Percentiles rank a stretch among this genome's conserved stretches.
Evolutionary conservation across 441 rosid genomes (phyloP).

Genomic region (Populus trichocarpa): DNA sequence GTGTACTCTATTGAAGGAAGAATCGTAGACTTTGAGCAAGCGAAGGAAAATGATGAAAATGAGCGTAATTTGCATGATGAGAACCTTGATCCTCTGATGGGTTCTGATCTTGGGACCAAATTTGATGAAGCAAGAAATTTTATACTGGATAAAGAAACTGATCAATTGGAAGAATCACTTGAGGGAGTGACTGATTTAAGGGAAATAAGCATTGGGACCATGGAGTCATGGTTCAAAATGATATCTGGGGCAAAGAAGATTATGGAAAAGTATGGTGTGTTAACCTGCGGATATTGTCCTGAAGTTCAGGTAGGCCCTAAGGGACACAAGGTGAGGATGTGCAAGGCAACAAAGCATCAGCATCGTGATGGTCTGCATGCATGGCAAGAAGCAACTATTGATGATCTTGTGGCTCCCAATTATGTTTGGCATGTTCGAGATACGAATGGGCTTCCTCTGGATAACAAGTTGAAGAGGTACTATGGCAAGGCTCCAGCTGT

Average conservation of each 20-base stretch:
- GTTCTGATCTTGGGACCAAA: slow-evolving; percentile 3
- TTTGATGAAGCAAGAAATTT: slow-evolving; percentile 9
- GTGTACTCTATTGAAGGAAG: slow-evolving; percentile 78
- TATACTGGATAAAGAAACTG: slow-evolving; percentile 6
- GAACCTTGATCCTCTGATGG: slow-evolving; percentile 1
- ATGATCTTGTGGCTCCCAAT: slow-evolving; percentile 71
- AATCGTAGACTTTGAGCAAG: slow-evolving; percentile 64
- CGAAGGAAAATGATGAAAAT: slow-evolving; percentile 17
- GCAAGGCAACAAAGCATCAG: slow-evolving; percentile 80
- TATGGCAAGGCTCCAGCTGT: slow-evolving; percentile 82
- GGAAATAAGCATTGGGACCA: slow-evolving; percentile 44
- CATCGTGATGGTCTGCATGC: slow-evolving; percentile 76
- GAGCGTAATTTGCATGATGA: slow-evolving; percentile 5
- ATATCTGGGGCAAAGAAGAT: slow-evolving; percentile 54
- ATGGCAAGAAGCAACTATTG: slow-evolving; percentile 80
- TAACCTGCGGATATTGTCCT: slow-evolving; percentile 79
- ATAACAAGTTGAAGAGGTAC: slow-evolving; percentile 62
- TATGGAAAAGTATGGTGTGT: slow-evolving; percentile 61
- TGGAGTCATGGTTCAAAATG: slow-evolving; percentile 70
- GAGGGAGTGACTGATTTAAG: slow-evolving; percentile 25
- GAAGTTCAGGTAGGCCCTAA: slow-evolving; percentile 91
- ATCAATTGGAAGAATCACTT: slow-evolving; percentile 1
- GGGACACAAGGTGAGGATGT: slow-evolving; percentile 84
- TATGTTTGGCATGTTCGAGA: slow-evolving; percentile 80
- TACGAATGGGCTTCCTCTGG: slow-evolving; percentile 43